Evolutionary conservation across 2,329 filamentous ascomycete genomes (phyloP), one percentile per base, ranked within the genome.

Genomic region (Didymella keratinophila): DNA sequence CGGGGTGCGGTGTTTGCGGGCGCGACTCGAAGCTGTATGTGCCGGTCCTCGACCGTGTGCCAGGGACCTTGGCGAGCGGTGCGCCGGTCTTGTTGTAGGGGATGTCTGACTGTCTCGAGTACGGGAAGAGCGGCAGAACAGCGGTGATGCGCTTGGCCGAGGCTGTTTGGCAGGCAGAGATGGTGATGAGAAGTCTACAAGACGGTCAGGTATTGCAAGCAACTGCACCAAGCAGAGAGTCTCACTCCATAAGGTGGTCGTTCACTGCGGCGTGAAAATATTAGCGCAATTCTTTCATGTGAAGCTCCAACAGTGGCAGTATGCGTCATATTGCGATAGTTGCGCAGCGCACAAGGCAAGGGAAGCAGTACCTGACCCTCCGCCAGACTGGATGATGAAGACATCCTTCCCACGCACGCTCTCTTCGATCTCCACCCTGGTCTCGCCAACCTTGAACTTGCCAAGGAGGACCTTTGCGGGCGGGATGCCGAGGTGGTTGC

Each of bases 71-170:
- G 52, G 89, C 87, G 49, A 98, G 84, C 37, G 95, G 95, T 39
- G 95, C 94, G 52, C 95, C 95, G 39, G 88, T 82, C 82, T 98
- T 98, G 82, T 97, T 96, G 82, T 98, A 99, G 18, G 95, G 95
- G 61, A 97, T 88, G 75, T 99, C 95, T 66, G 92, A 94, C 78
- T 99, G 95, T 71, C 95, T 87, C 60, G 93, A 97, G 82, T 99
- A 99, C 1, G 95, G 95, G 79, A 99, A 99, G 53, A 98, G 85
- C 37, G 95, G 95, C 46, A 97, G 87, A 45, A 99, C 93, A 52
- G 92, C 95, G 41, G 94, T 98, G 71, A 99, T 93, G 70, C 92
- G 86, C 77, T 91, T 92, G 28, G 95, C 95, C 39, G 93, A 97
- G 69, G 93, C 93, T 12, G 91, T 89, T 80, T 97, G 96, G 87